A percentile compares a stretch with the other conserved stretches of the same genome.
Evolutionary conservation across 495 filamentous ascomycete species (phyloP).

Genomic region (Aspergillus olivimuriae): DNA sequence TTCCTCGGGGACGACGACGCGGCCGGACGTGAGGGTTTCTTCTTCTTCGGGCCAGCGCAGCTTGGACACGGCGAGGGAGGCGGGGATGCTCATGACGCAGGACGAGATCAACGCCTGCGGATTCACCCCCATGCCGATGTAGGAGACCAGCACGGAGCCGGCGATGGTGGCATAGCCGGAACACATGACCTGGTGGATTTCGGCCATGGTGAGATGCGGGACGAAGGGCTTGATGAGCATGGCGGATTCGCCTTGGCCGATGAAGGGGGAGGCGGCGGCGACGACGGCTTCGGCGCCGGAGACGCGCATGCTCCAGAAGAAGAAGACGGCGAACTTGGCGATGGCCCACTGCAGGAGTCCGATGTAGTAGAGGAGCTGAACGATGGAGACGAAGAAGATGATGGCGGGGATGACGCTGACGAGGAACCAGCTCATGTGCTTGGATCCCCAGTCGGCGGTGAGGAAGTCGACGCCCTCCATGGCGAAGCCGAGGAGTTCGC

Average conservation of each 20-base stretch:
- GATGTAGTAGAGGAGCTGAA: constrained; percentile 74
- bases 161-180: constrained; percentile 65
- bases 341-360: constrained; percentile 83
- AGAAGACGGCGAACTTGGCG: constrained; percentile 76
- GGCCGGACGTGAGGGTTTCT: constrained; percentile 73
- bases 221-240: constrained; percentile 89
- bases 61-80: constrained; percentile 79
- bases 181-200: constrained; percentile 87
- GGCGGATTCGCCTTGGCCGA: constrained; percentile 87
- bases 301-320: constrained; percentile 85
- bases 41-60: constrained; percentile 84
- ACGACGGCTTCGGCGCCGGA: constrained; percentile 92
- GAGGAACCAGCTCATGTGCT: constrained; percentile 56
- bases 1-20: constrained; percentile 70
- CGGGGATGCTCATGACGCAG: constrained; percentile 84
- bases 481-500: constrained; percentile 66
- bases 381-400: constrained; percentile 86
- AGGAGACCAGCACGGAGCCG: constrained; percentile 73
- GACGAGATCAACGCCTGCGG: constrained; percentile 84
- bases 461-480: constrained; percentile 63
- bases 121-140: constrained; percentile 73
- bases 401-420: constrained; percentile 70
- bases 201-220: constrained; percentile 70
- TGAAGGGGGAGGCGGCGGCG: constrained; percentile 89
- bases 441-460: constrained; percentile 41